Percentiles rank a stretch among this genome's conserved stretches.
Evolutionary conservation across 1,284 basidiomycete genomes (phyloP).

Genomic region (Anthracocystis panici-leucophaei): DNA sequence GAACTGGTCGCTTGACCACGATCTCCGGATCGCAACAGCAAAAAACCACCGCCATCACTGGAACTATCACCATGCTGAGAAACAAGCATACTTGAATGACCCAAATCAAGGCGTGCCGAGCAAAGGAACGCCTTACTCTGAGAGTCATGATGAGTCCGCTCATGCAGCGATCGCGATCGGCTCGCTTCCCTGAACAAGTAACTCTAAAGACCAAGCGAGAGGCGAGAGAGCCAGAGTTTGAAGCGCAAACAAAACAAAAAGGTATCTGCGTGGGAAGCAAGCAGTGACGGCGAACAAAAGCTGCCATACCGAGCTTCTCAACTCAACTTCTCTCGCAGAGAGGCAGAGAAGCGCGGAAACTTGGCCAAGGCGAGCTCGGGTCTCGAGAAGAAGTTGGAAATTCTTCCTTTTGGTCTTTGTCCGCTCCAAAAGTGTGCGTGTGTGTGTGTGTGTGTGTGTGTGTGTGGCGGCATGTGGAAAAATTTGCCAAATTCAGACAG

Average conservation of each 20-base stretch:
- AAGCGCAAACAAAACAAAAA: no score
- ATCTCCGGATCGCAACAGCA: neutral
- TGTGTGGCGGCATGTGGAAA: neutral
- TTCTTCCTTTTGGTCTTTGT: neutral
- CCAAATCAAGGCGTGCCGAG: neutral
- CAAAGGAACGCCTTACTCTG: neutral
- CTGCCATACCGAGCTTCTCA: neutral
- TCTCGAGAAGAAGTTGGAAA: neutral
- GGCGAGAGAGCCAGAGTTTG: neutral
- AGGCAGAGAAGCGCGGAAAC: neutral
- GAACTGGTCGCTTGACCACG: no score
- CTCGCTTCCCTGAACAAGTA: neutral
- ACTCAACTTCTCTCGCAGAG: neutral
- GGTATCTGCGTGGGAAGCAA: constrained; percentile 3
- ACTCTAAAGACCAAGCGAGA: neutral
- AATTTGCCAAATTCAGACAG: constrained; percentile 17
- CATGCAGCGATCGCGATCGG: constrained; percentile 25
- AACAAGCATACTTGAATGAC: neutral
- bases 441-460: no score
- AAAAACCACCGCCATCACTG: constrained; percentile 1
- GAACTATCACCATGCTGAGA: neutral
- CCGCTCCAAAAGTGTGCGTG: no score
- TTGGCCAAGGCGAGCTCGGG: neutral
- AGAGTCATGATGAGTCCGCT: constrained; percentile 10
- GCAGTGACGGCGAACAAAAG: constrained; percentile 2